Evolutionary conservation across 1,139 yeast genomes (phyloP).

Genomic region (Zhuliangozyma parablackwelliae): DNA sequence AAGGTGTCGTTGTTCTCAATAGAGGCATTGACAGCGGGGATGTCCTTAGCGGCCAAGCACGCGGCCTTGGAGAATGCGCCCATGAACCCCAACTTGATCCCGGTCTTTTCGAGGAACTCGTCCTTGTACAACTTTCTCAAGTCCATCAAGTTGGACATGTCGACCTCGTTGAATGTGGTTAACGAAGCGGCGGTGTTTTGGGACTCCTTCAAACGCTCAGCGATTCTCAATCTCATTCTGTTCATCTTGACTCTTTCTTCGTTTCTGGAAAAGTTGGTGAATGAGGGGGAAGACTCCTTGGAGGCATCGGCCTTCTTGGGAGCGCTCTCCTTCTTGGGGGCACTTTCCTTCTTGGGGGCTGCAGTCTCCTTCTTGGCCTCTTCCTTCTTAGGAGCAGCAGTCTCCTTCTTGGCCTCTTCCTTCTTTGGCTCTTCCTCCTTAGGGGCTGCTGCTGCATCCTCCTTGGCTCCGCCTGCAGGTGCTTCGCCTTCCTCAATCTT

Average conservation of each 20-base stretch:
- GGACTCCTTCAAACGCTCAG: constrained; percentile 98
- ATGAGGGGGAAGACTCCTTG: constrained; percentile 25
- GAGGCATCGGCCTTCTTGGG: constrained; percentile 17
- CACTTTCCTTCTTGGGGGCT: constrained; percentile 14
- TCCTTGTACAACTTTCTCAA: constrained; percentile 97
- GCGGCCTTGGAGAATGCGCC: constrained; percentile 97
- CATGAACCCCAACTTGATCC: constrained; percentile 97
- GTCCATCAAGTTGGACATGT: constrained; percentile 88
- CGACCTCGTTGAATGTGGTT: constrained; percentile 97
- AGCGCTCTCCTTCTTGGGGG: constrained; percentile 22
- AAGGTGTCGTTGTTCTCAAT: constrained; percentile 91
- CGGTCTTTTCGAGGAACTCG: constrained; percentile 90
- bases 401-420: constrained; percentile 31
- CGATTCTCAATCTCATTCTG: constrained; percentile 99
- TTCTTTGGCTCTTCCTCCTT: constrained; percentile 41
- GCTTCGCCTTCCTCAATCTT: constrained; percentile 89
- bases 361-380: constrained; percentile 17
- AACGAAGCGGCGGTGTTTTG: constrained; percentile 98
- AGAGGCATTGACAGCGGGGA: constrained; percentile 94
- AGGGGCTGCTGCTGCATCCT: constrained; percentile 22
- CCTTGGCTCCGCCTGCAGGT: constrained; percentile 56
- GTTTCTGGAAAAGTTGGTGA: constrained; percentile 70
- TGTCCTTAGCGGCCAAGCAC: constrained; percentile 87
- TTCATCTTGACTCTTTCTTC: constrained; percentile 97
- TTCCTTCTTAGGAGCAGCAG: constrained; percentile 13